Percentiles rank a stretch among this genome's conserved stretches.
Evolutionary conservation across 2,329 filamentous ascomycete species (phyloP).

Genomic region (Diaporthe humulicola): DNA sequence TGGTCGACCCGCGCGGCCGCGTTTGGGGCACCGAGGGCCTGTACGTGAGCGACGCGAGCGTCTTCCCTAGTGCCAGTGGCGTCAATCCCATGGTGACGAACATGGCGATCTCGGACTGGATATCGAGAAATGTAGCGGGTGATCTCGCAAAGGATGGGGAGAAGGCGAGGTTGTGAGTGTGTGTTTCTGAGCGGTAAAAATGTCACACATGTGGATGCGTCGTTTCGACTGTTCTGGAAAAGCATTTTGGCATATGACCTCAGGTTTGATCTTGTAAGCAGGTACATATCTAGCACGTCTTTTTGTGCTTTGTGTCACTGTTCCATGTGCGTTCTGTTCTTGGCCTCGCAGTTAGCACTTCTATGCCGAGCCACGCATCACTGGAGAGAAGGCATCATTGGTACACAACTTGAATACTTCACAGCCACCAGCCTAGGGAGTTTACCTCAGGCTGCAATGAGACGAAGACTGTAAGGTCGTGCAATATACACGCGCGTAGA

Average conservation of each 20-base stretch:
- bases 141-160: slow-evolving; percentile 50
- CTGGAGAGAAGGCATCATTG: too few species aligned
- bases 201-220: not conserved
- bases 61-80: slow-evolving; percentile 78
- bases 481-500: not conserved
- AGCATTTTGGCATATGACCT: slow-evolving; percentile 1
- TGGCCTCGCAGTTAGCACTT: not conserved
- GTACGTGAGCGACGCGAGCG: slow-evolving; percentile 78
- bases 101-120: slow-evolving; percentile 76
- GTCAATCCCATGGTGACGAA: slow-evolving; percentile 83
- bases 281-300: not conserved
- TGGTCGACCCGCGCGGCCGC: slow-evolving; percentile 66
- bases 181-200: not conserved
- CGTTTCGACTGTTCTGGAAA: not conserved
- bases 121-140: slow-evolving; percentile 65
- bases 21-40: slow-evolving; percentile 75
- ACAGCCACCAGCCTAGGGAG: not conserved
- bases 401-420: too few species aligned
- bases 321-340: not conserved
- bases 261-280: not conserved
- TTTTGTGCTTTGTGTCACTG: too few species aligned
- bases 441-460: not conserved
- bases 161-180: slow-evolving; percentile 9
- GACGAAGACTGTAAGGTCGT: not conserved
- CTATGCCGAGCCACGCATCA: not conserved